Base-by-base conservation (phyloP, 495 filamentous ascomycete genomes). In the Neurospora sp. region DNA sequence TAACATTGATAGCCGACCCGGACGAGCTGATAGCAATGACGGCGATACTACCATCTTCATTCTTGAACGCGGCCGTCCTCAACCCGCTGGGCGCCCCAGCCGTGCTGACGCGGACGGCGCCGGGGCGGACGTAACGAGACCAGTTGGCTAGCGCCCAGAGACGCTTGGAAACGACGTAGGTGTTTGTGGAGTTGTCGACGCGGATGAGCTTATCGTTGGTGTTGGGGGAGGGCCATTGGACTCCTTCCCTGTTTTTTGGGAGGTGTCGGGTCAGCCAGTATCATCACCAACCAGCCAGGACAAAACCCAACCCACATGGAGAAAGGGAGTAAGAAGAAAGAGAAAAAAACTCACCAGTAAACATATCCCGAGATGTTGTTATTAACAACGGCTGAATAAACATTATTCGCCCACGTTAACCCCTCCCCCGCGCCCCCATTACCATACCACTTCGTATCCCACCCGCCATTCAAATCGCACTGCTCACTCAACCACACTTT, bases 81-180 rank as follows among this genome's bases (percentile, higher is more conserved):
- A 89, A 76, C 48, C 81, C 75, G 35, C 77, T 77, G 39, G 78
- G 69, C 18, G 41, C 40, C 14, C 39, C 81, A 5, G 75, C 68
- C 39, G 79, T 80, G 12, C 74, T 81, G 18, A 86, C 76, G 22
- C 85, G 73, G 4, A 82, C 72, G 12, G 87, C 85, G 0, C 87
- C 87, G 1, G 84, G 85, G 0, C 83, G 80, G 65, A 88, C 83
- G 78, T 85, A 88, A 37, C 85, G 78, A 20, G 72, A 77, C 76
- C 81, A 87, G 73, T 84, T 82, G 37, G 86, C 87, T 73, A 87
- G 85, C 8, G 86, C 86, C 87, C 86, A 89, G 20, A 88, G 80
- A 0, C 86, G 78, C 73, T 82, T 81, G 37, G 83, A 78, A 20
- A 85, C 80, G 69, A 81, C 76, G 77, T 82, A 82, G 71, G 75